Conservation (phyloP, 208 protist genomes). For the Acanthamoeba royreba region DNA sequence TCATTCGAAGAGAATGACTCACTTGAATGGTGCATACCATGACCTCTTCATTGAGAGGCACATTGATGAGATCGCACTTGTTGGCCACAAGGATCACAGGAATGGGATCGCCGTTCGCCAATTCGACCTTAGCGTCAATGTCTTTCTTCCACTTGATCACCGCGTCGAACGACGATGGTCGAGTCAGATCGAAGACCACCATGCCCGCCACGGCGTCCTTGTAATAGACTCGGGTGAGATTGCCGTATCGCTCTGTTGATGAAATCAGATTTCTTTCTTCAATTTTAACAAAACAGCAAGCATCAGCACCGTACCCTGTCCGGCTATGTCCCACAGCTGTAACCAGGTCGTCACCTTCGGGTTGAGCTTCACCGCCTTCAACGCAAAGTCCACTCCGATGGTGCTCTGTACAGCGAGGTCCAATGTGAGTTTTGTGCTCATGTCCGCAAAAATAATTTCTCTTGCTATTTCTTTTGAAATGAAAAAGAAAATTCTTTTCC, state of each 20-base stretch:
- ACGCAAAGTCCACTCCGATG: conserved; percentile 34
- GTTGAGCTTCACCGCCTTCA: background rate
- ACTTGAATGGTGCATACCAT: background rate
- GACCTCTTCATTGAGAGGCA: conserved; percentile 26
- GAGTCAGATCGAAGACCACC: conserved; percentile 64
- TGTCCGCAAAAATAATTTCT: background rate
- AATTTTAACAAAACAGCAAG: background rate
- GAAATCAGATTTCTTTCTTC: background rate
- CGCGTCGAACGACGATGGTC: conserved; percentile 30
- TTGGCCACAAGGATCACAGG: conserved; percentile 59
- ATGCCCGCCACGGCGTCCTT: conserved; percentile 50
- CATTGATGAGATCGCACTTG: conserved; percentile 41
- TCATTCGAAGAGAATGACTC: too few species aligned
- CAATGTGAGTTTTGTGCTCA: too few species aligned
- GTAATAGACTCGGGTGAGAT: conserved; percentile 33
- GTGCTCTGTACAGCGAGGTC: background rate
- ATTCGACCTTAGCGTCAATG: conserved; percentile 54
- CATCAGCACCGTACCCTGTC: background rate
- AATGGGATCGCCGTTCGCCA: conserved; percentile 47
- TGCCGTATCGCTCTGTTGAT: conserved; percentile 26
- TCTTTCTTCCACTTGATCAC: conserved; percentile 58
- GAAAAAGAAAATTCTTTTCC: background rate
- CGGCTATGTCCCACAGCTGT: conserved; percentile 38
- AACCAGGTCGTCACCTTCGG: background rate
- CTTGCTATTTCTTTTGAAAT: background rate